Percentiles rank a stretch among this genome's conserved stretches.
These are phyloP conservation scores for Paraphoma sp. DNA, from an alignment of 2,329 filamentous ascomycete species.

Conservation along the genomic window DNA sequence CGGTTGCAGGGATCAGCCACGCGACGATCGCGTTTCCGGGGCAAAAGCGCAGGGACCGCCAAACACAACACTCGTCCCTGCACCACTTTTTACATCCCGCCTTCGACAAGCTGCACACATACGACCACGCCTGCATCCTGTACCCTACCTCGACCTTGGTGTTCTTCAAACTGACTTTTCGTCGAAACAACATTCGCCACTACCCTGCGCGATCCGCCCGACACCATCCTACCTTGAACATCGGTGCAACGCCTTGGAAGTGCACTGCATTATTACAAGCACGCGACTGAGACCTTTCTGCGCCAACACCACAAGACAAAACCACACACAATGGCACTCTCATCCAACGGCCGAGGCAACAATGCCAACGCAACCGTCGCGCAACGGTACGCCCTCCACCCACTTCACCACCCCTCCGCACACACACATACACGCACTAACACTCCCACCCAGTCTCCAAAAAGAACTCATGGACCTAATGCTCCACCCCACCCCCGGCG, in stretches of 20 bases:
- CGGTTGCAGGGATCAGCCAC: conserved; percentile 7
- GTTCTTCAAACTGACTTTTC: background rate
- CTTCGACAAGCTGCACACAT: background rate
- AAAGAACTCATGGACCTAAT: conserved; percentile 98
- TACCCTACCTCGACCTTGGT: background rate
- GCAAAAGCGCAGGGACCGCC: conserved; percentile 8
- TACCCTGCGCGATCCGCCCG: background rate
- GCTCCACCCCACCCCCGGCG: conserved; percentile 90
- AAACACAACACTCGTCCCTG: conserved; percentile 2
- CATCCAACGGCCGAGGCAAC: conserved; percentile 23
- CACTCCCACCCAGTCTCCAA: conserved; percentile 71
- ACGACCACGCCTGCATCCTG: background rate
- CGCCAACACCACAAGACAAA: background rate
- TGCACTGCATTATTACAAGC: background rate
- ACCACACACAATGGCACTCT: conserved; percentile 30
- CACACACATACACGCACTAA: conserved; percentile 10
- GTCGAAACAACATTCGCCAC: background rate
- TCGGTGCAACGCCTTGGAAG: background rate
- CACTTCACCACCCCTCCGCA: conserved; percentile 46
- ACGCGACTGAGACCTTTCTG: background rate
- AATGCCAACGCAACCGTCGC: conserved; percentile 53
- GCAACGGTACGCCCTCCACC: conserved; percentile 50
- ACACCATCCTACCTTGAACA: background rate
- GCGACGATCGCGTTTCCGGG: conserved; percentile 9
- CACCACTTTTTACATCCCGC: background rate